Percentiles rank a stretch among this genome's conserved stretches.
These are phyloP conservation scores for Nemania serpens DNA, from an alignment of 2,329 filamentous ascomycete genomes.

Conservation along the genomic window DNA sequence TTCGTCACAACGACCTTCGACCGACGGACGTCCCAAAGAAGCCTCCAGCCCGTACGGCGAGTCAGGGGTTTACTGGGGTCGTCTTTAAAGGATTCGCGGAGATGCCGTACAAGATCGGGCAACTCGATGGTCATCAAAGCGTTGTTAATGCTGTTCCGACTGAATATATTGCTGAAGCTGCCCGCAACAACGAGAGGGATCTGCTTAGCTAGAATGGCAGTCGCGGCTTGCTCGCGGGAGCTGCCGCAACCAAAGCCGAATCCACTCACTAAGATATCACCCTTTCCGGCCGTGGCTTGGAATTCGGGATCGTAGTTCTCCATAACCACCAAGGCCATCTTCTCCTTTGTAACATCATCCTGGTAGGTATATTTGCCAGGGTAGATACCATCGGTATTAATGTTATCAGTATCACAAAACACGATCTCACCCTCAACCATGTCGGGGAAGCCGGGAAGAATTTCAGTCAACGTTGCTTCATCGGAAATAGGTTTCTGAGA, in stretches of 20 bases:
- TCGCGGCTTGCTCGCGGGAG: conserved; percentile 62
- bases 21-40: conserved; percentile 73
- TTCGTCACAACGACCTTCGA: conserved; percentile 6
- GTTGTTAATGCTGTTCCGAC: conserved; percentile 78
- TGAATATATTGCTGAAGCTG: conserved; percentile 85
- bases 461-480: conserved; percentile 67
- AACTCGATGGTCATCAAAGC: conserved; percentile 75
- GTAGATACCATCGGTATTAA: conserved; percentile 65
- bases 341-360: conserved; percentile 74
- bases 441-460: conserved; percentile 86
- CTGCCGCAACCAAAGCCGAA: conserved; percentile 2
- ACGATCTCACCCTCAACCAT: conserved; percentile 80
- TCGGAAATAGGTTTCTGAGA: too few species aligned
- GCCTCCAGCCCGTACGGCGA: conserved; percentile 78
- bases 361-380: conserved; percentile 92
- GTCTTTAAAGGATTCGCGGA: conserved; percentile 63
- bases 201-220: conserved; percentile 78
- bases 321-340: conserved; percentile 92
- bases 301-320: conserved; percentile 79
- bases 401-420: conserved; percentile 46
- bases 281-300: not conserved
- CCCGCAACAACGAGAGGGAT: conserved; percentile 81
- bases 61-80: too few species aligned
- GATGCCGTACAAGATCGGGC: conserved; percentile 67
- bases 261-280: not conserved